A percentile compares a stretch with the other conserved stretches of the same genome.
Conservation (phyloP, 169 alveolate species). For the Haemoproteus tartakovskyi region DNA sequence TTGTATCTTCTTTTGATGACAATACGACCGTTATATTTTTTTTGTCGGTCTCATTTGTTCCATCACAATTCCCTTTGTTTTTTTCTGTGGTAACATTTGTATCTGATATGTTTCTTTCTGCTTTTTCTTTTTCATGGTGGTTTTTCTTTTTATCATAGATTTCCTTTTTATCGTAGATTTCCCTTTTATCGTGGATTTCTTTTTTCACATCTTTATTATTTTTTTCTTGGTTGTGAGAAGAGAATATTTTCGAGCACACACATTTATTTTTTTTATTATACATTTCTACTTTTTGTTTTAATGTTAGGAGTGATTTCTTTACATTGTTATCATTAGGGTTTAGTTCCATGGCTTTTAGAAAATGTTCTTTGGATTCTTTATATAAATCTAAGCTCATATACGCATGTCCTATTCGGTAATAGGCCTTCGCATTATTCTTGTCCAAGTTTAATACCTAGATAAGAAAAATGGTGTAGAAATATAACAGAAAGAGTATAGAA, state of each 20-base stretch:
- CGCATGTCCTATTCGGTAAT: slow-evolving; percentile 61
- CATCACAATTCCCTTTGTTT: no score
- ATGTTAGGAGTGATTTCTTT: slow-evolving; percentile 11
- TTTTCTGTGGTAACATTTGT: no score
- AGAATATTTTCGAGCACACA: slow-evolving; percentile 37
- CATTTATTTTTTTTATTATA: slow-evolving; percentile 43
- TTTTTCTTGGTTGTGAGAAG: slow-evolving; percentile 2
- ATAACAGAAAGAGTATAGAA: background rate
- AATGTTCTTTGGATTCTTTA: slow-evolving; percentile 31
- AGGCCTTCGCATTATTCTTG: slow-evolving; percentile 42
- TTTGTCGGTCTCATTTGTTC: no score
- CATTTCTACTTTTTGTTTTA: slow-evolving; percentile 14
- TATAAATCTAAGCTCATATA: slow-evolving; percentile 53
- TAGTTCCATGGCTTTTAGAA: slow-evolving; percentile 19
- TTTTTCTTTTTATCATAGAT: background rate
- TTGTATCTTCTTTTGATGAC: no score
- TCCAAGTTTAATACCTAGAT: slow-evolving; percentile 28
- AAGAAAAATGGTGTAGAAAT: background rate
- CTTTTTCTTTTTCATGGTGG: background rate
- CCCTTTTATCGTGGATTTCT: background rate
- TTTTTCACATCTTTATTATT: background rate
- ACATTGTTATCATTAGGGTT: slow-evolving; percentile 30
- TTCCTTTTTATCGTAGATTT: background rate
- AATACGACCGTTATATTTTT: no score
- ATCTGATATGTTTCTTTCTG: no score